Evolutionary conservation across 345 rosid species (phyloP), one percentile per base, ranked within the genome.

Genomic region (Balakata baccata): DNA sequence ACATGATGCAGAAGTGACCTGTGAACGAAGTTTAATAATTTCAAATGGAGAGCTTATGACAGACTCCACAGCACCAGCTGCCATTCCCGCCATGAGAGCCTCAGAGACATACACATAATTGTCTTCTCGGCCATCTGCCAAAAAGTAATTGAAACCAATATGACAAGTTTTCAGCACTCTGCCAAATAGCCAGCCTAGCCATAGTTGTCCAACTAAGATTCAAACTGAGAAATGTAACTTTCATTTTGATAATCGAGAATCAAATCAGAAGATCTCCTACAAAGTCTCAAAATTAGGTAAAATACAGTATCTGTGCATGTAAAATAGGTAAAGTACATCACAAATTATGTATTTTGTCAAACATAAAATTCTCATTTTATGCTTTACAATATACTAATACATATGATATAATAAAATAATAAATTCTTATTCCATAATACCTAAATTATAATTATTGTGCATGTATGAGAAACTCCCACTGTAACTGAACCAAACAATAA

Each of bases 111-210:
- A 47, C 72, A 95, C 90, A 75, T 83, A 77, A 76, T 72, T 87
- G 81, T 87, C 93, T 72, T 90, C 88, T 63, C 99, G 85, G 59
- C 99, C 99, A 84, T 90, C 98, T 92, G 89, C 69, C 51, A 13
- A 77, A 71, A 56, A 74, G 16, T 60, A 70, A 70, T 38, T 50
- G 39, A 39, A 72, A 71, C n/a, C 25, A 18, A 69, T 5, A 20
- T 18, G 64, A 74, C 61, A 0, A 62, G 25, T 49, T 49, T 37
- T 37, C 66, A 38, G 17, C 66, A 62, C 38, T 62, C 7, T 62
- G n/a, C 66, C 66, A 34, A 62, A 23, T 62, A 37, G 66, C 20
- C 17, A 7, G 7, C 8, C 46, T 38, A 37, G 22, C 66, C 62
- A 22, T 10, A 58, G 22, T 58, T 58, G 25, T 58, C 62, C 23